Base-by-base conservation (phyloP, 805 yeast genomes). In the Suhomyces emberorum region DNA sequence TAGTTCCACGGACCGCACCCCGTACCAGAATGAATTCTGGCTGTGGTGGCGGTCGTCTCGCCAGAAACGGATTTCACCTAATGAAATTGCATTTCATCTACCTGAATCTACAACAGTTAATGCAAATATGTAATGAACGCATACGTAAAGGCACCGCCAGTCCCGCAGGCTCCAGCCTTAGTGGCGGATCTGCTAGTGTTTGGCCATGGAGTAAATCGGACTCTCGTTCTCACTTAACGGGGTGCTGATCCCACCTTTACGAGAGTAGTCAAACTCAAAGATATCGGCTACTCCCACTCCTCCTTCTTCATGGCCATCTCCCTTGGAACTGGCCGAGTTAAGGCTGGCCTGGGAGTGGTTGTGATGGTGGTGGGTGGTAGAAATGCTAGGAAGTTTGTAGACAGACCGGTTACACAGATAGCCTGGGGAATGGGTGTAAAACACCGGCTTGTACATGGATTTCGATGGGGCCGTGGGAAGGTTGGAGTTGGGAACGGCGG, bases 211-310 rank as follows among this genome's bases (percentile, higher is more conserved):
- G 20, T 44, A 42, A 22, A 39, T 33, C 10, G 54, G 54, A 14
- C 45, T 41, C 20, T 57, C 61, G 35, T 49, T 58, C 32, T 56
- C 63, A 37, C 63, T 59, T 16, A 52, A 42, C n/a, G 70, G 70
- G 23, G 69, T 62, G 6, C 51, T 42, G 9, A 51, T 49, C 3
- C 57, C 59, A 28, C 44, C 36, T 30, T 41, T 42, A 15, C 55
- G 44, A 17, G 53, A 42, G 31, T 45, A 41, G 24, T 55, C 63
- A 15, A 37, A 33, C 35, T 59, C 63, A 37, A 57, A 59, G 5
- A 56, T 44, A 31, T 44, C 48, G 16, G 38, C 39, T 19, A 33
- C 29, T 7, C 34, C 43, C 9, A 33, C 36, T 7, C 34, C 43
- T 19, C 30, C 32, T 12, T 38, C 44, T 15, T 32, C 34, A 14